phyloP scores from a whole-genome alignment of 1,284 basidiomycete genomes.

The Irpex lacteus region DNA sequence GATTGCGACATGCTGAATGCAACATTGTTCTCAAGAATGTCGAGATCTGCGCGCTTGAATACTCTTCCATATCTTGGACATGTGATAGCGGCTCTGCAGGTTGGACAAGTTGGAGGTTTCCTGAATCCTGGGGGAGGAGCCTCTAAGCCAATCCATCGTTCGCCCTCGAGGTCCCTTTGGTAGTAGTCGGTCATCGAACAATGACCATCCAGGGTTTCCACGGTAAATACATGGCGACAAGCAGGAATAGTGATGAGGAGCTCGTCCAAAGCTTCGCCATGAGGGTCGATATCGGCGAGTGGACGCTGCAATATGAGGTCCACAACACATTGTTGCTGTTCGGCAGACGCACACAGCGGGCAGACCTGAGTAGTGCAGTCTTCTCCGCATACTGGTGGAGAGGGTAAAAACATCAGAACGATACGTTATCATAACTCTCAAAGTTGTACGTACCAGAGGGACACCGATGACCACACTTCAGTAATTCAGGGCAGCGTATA shows the following conservation, averaged over 20 bases:
- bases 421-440: not conserved
- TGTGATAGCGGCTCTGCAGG: conserved; percentile 49
- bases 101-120: conserved; percentile 51
- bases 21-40: conserved; percentile 63
- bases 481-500: not conserved
- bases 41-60: conserved; percentile 57
- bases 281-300: conserved; percentile 46
- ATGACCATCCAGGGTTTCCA: conserved; percentile 67
- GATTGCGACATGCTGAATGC: conserved; percentile 47
- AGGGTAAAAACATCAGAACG: not conserved
- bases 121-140: conserved; percentile 40
- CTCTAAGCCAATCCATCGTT: conserved; percentile 39
- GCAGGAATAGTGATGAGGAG: conserved; percentile 55
- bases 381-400: not conserved
- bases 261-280: conserved; percentile 43
- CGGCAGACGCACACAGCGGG: not conserved
- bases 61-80: conserved; percentile 56
- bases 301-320: conserved; percentile 29
- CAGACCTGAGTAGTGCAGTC: not conserved
- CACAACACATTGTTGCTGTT: not conserved
- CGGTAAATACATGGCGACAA: conserved; percentile 68
- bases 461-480: not conserved
- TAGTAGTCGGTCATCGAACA: conserved; percentile 57
- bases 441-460: not conserved
- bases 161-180: conserved; percentile 27